A percentile compares a stretch with the other conserved stretches of the same genome.
phyloP scores from a whole-genome alignment of 805 yeast genomes.

The Pichia membranifaciens region DNA sequence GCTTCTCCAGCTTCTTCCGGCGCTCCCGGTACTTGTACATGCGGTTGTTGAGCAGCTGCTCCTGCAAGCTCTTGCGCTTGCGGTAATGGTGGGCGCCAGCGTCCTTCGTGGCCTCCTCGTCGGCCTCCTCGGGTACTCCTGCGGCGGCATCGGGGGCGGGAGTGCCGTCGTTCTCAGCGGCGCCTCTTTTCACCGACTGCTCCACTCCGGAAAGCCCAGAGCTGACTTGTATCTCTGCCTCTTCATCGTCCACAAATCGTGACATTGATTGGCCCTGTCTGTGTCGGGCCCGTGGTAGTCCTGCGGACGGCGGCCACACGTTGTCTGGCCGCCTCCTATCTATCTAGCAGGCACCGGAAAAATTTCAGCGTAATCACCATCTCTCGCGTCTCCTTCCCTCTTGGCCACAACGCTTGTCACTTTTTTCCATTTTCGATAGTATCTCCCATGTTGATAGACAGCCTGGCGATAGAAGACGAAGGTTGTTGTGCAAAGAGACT shows the following conservation, averaged over 20 bases:
- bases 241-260: conserved; percentile 12
- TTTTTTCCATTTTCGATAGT: no score
- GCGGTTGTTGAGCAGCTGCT: conserved; percentile 37
- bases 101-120: background rate
- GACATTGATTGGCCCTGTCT: conserved; percentile 11
- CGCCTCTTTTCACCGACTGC: background rate
- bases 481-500: no score
- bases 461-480: no score
- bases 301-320: no score
- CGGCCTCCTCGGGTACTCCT: conserved; percentile 9
- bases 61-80: conserved; percentile 35
- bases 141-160: no score
- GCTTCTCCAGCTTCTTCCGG: conserved; percentile 30
- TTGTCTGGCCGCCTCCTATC: no score
- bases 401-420: no score
- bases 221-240: conserved; percentile 15
- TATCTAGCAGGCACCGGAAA: background rate
- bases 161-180: no score
- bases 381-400: no score
- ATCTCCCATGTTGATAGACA: no score
- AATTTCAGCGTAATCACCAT: background rate
- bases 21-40: conserved; percentile 24
- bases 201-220: background rate
- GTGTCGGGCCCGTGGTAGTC: no score
- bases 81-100: conserved; percentile 10